Conservation (phyloP, 2,329 filamentous ascomycete species). For the Nemania sp. region DNA sequence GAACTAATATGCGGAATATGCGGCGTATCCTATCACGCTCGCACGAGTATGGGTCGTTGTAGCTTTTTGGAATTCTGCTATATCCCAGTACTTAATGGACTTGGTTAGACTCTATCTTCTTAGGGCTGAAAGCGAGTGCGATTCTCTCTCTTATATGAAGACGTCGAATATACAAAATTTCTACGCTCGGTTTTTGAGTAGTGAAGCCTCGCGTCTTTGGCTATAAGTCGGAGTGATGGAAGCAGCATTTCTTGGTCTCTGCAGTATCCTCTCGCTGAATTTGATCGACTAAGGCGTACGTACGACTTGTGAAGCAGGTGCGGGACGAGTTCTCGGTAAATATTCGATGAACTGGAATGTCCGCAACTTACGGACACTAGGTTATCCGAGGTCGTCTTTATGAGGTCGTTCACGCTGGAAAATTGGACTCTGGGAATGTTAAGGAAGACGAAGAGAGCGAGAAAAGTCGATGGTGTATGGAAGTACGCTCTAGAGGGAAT, state of each 20-base stretch:
- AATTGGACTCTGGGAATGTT: slow-evolving; percentile 45
- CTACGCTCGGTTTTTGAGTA: too few species aligned
- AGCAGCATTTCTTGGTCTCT: too few species aligned
- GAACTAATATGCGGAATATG: not conserved
- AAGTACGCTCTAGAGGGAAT: not conserved
- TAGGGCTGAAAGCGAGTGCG: not conserved
- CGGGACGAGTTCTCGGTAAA: slow-evolving; percentile 47
- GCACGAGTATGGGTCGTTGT: not conserved
- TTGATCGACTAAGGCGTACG: too few species aligned
- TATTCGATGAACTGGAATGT: too few species aligned
- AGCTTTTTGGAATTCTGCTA: not conserved
- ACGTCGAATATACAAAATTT: not conserved
- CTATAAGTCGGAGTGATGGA: too few species aligned
- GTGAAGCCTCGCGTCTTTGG: too few species aligned
- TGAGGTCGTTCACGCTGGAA: slow-evolving; percentile 44
- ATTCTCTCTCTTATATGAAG: not conserved
- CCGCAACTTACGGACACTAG: slow-evolving; percentile 48
- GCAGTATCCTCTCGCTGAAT: too few species aligned
- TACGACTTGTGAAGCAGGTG: too few species aligned
- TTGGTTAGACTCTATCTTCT: not conserved
- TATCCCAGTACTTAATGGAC: not conserved
- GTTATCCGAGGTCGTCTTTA: slow-evolving; percentile 47
- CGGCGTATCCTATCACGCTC: not conserved
- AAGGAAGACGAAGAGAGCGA: too few species aligned
- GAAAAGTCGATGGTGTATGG: too few species aligned